A percentile compares a stretch with the other conserved stretches of the same genome.
Evolutionary conservation across 306 rosid genomes (phyloP).

Genomic region (Vachellia collinsii): DNA sequence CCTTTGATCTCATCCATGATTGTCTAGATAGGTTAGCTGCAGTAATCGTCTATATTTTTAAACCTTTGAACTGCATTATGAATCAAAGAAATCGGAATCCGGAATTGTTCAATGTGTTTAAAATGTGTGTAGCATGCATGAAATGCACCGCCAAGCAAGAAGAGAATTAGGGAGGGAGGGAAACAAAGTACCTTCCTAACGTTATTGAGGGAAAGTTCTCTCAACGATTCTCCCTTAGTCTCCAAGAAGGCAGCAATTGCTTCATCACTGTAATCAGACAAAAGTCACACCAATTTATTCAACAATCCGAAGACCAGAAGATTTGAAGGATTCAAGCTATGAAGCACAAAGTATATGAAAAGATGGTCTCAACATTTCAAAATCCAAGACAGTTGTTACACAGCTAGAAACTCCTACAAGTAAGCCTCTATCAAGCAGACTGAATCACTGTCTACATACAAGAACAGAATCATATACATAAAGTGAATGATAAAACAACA

Average conservation of each 20-base stretch:
- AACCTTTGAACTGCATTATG: not conserved
- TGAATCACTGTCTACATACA: not conserved
- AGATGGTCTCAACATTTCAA: slow-evolving; percentile 13
- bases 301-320: slow-evolving; percentile 6
- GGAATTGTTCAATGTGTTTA: not conserved
- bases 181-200: slow-evolving; percentile 59
- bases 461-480: slow-evolving; percentile 25
- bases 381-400: not conserved
- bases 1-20: not conserved
- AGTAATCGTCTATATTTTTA: not conserved
- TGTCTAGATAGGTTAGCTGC: not conserved
- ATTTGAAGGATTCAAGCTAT: not conserved
- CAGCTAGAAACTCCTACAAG: slow-evolving; percentile 2
- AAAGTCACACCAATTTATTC: slow-evolving; percentile 19
- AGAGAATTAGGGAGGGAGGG: slow-evolving; percentile 11
- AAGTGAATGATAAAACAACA: slow-evolving; percentile 8
- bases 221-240: slow-evolving; percentile 60
- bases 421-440: slow-evolving; percentile 3
- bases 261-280: slow-evolving; percentile 67
- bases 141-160: slow-evolving; percentile 15
- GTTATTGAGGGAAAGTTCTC: slow-evolving; percentile 76
- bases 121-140: not conserved
- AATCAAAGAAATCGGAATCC: not conserved
- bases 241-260: slow-evolving; percentile 86
- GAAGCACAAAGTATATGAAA: not conserved